These are phyloP conservation scores for Mimosa pudica DNA, from an alignment of 306 rosid species.

Conservation along the genomic window DNA sequence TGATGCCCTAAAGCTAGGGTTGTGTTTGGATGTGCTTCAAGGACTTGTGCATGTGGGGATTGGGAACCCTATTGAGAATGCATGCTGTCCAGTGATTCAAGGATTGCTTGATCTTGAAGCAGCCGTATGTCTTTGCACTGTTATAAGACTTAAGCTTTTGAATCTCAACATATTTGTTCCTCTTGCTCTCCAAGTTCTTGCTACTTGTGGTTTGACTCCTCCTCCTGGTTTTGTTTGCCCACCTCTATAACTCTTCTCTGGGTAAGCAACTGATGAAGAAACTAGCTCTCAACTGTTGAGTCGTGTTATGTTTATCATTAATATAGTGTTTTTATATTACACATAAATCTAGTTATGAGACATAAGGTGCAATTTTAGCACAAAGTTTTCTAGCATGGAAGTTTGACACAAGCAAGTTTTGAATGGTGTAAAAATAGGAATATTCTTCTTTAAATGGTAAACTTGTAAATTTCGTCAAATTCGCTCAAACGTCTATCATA, in stretches of 20 bases:
- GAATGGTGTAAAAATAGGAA: no score
- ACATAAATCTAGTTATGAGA: neutral
- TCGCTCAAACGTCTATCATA: no score
- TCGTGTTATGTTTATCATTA: neutral
- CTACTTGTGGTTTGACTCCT: conserved; percentile 79
- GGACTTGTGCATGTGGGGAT: conserved; percentile 79
- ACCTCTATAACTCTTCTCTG: conserved; percentile 41
- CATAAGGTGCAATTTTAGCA: no score
- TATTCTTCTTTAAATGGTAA: no score
- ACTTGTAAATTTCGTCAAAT: no score
- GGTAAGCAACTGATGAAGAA: neutral
- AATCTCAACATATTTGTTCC: conserved; percentile 79
- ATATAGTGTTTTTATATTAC: neutral
- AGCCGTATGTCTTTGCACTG: conserved; percentile 82
- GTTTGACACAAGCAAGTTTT: no score
- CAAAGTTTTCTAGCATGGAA: no score
- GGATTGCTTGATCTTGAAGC: conserved; percentile 91
- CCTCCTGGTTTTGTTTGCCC: conserved; percentile 95
- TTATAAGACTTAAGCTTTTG: conserved; percentile 70
- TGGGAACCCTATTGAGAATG: conserved; percentile 71
- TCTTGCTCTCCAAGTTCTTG: conserved; percentile 74
- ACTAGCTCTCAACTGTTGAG: neutral
- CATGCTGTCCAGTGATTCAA: conserved; percentile 78
- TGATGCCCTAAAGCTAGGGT: conserved; percentile 74
- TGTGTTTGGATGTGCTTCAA: conserved; percentile 81